Conservation (phyloP, 202 grass and related monocot genomes). For the Miscanthus sacchariflorus region DNA sequence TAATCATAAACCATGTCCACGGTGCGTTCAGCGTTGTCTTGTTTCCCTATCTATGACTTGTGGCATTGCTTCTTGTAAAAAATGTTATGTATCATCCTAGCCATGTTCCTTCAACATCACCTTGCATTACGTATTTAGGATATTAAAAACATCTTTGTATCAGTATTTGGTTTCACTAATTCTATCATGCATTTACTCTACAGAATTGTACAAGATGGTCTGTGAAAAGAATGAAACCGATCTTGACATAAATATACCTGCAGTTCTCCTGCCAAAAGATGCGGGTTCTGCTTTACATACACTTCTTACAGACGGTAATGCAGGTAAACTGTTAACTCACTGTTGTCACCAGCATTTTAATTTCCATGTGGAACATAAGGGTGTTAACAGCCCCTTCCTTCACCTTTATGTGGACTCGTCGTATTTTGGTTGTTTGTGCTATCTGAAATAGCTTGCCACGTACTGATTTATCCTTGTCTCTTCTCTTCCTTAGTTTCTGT, state of each 20-base stretch:
- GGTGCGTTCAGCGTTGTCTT: conserved; percentile 47
- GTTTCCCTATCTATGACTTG: conserved; percentile 1
- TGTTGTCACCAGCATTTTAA: background rate
- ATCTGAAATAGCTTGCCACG: conserved; percentile 18
- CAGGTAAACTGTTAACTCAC: conserved; percentile 51
- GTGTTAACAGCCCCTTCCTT: background rate
- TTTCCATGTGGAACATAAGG: conserved; percentile 4
- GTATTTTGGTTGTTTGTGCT: conserved; percentile 22
- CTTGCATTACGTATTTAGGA: too few relatives aligned
- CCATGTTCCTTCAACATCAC: conserved; percentile 1
- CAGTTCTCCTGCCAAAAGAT: conserved; percentile 89
- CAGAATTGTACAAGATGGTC: conserved; percentile 99
- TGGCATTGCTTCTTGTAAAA: background rate
- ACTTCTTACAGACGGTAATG: conserved; percentile 50
- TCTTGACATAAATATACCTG: conserved; percentile 81
- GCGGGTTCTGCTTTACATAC: conserved; percentile 65
- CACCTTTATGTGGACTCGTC: background rate
- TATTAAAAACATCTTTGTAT: background rate
- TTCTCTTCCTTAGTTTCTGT: conserved; percentile 70
- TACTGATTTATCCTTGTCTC: conserved; percentile 1
- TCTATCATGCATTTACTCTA: conserved; percentile 24
- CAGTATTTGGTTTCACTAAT: conserved; percentile 5
- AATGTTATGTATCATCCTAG: conserved; percentile 3
- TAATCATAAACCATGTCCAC: conserved; percentile 89
- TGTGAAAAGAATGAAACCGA: conserved; percentile 92